Evolutionary conservation across 163 green algal species (phyloP), one percentile per base, ranked within the genome.

Genomic region (Chlamydomonas reinhardtii): DNA sequence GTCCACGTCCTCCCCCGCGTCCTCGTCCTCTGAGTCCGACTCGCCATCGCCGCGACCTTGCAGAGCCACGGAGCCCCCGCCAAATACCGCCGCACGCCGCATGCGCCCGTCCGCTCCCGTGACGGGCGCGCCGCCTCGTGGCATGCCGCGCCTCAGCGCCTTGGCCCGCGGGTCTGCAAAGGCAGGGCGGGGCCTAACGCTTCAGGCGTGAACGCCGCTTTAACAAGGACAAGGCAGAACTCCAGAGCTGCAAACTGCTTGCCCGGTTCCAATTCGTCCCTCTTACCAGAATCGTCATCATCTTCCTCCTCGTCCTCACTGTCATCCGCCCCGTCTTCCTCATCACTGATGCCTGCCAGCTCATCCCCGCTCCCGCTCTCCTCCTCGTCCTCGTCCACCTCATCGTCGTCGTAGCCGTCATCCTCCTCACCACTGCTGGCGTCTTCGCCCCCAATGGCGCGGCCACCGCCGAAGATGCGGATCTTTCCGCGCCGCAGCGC

Each of bases 1-100:
- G 2, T 70, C 74, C 31, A 72, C 76, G 9, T 75, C 79, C 69
- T 87, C 88, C 0, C 82, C 89, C 39, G 70, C 85, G 0, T 87
- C 77, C 34, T 90, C 82, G 19, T 74, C 85, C 22, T 89, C 62
- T 5, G 62, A 70, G 12, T 2, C 62, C 4, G 24, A 29, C 62
- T 29, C 59, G 59, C 20, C 59, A 65, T 22, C 59, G 59, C 59
- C 59, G 59, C 59, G 22, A 4, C 22, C 59, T 76, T 76, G 54
- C 72, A 89, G 39, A 35, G 71, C 9, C 68, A 87, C 82, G 5
- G 70, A 66, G 27, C 86, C 72, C 3, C 54, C 87, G 15, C 75
- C 89, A 88, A 97, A 96, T 54, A 97, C 70, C 0, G 95, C 95
- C 1, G 94, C 89, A 62, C 95, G 89, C 37, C 95, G 82, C 65